Evolutionary conservation across 2,329 filamentous ascomycete genomes (phyloP).

Genomic region (Venturia pyrina): DNA sequence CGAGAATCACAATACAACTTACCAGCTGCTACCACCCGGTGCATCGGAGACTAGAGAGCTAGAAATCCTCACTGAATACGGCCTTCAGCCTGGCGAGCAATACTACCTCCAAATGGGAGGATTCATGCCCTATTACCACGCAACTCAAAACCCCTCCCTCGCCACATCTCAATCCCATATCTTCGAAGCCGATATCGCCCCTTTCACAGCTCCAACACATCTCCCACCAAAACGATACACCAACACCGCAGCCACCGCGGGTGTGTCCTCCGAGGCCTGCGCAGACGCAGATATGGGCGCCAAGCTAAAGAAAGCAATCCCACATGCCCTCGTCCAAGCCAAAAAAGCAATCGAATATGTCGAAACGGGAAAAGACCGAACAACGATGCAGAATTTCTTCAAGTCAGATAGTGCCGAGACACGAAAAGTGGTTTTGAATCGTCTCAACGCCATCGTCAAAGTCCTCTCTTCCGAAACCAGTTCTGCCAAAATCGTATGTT

Average conservation of each 20-base stretch:
- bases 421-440: not conserved
- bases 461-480: not conserved
- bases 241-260: not conserved
- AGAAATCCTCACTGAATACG: not conserved
- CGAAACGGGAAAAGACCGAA: not conserved
- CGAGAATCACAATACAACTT: not conserved
- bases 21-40: not conserved
- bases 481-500: not conserved
- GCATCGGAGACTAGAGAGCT: not conserved
- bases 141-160: not conserved
- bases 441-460: not conserved
- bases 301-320: not conserved
- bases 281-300: not conserved
- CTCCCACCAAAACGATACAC: not conserved
- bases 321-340: not conserved
- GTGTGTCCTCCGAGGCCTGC: not conserved
- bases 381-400: not conserved
- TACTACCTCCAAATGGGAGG: not conserved
- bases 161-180: not conserved
- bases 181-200: not conserved
- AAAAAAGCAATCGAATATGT: not conserved
- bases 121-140: not conserved
- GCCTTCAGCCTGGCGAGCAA: not conserved
- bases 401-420: not conserved
- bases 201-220: not conserved